These are phyloP conservation scores for Plasmodium inui DNA, from an alignment of 169 alveolate genomes.

Conservation along the genomic window DNA sequence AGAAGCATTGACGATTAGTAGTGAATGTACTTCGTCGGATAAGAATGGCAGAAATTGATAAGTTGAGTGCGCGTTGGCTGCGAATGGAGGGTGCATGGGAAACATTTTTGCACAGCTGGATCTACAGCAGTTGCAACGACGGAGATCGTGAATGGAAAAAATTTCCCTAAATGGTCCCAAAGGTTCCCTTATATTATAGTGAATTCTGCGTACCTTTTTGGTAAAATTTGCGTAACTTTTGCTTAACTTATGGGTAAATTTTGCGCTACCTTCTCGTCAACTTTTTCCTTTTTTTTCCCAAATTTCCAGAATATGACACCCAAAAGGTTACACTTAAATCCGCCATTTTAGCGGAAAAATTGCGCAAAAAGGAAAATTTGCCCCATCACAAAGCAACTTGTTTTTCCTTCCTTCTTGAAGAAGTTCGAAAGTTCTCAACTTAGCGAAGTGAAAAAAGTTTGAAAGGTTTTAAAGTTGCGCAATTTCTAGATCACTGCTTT, in stretches of 20 bases:
- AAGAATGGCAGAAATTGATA: not conserved
- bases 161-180: not conserved
- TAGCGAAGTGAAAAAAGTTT: not conserved
- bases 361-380: not conserved
- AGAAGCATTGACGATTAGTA: not conserved
- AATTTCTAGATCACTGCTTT: not conserved
- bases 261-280: not conserved
- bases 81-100: not conserved
- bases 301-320: not conserved
- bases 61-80: not conserved
- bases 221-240: not conserved
- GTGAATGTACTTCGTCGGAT: not conserved
- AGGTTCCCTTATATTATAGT: not conserved
- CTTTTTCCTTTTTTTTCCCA: not conserved
- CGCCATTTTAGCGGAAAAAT: not conserved
- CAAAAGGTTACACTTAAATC: not conserved
- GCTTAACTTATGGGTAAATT: not conserved
- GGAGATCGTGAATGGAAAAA: not conserved
- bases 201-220: not conserved
- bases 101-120: not conserved
- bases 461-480: not conserved
- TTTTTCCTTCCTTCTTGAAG: not conserved
- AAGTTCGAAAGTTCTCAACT: not conserved
- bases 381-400: not conserved
- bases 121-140: not conserved